Evolutionary conservation across 371 early-diverging fungal genomes (phyloP).

Genomic region (Mycotypha africana): DNA sequence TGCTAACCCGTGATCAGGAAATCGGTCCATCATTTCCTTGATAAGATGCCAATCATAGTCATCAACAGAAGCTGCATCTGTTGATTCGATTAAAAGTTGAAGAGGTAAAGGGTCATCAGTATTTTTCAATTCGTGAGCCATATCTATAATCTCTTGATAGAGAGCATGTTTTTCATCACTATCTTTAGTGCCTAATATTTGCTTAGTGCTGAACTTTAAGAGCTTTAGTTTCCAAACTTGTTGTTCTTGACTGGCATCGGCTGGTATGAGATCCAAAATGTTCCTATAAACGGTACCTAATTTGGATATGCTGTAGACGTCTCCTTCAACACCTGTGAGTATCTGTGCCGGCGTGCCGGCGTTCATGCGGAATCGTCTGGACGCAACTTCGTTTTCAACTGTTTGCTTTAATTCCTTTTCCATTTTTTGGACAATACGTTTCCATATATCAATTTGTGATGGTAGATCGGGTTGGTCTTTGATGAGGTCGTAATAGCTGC

Average conservation of each 20-base stretch:
- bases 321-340: conserved; percentile 48
- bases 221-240: conserved; percentile 21
- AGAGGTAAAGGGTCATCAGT: conserved; percentile 37
- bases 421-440: conserved; percentile 47
- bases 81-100: conserved; percentile 44
- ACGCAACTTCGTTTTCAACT: conserved; percentile 58
- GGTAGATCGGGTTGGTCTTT: conserved; percentile 38
- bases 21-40: conserved; percentile 34
- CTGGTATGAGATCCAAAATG: conserved; percentile 26
- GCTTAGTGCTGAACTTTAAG: conserved; percentile 20
- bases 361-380: conserved; percentile 65
- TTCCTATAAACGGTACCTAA: conserved; percentile 39
- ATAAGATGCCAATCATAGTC: conserved; percentile 44
- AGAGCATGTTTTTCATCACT: conserved; percentile 9
- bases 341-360: conserved; percentile 60
- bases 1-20: conserved; percentile 46
- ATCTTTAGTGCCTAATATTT: conserved; percentile 10
- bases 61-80: conserved; percentile 29
- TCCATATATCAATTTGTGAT: conserved; percentile 47
- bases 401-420: conserved; percentile 53
- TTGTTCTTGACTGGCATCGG: conserved; percentile 8
- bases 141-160: conserved; percentile 22
- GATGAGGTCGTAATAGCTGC: conserved; percentile 42
- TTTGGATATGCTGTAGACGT: conserved; percentile 56
- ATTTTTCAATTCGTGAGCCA: conserved; percentile 34